Conservation (phyloP, 148 eudicot genomes). For the Cornus suecica region DNA sequence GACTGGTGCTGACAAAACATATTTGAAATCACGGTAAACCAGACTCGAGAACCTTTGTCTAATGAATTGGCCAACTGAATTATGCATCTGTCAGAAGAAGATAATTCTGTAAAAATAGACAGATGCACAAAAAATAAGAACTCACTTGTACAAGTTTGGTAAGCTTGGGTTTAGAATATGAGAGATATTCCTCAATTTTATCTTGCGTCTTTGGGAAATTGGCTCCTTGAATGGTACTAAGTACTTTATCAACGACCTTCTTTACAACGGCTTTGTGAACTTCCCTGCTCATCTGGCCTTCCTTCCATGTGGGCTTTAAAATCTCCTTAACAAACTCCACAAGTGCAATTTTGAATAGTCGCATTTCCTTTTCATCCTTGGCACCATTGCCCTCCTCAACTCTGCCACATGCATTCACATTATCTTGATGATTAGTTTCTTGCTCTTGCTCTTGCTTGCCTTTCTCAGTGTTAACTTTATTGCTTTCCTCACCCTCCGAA, state of each 20-base stretch:
- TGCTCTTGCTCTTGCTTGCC: constrained; percentile 31
- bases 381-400: constrained; percentile 41
- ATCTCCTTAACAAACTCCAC: constrained; percentile 88
- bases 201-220: constrained; percentile 76
- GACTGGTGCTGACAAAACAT: neutral
- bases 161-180: constrained; percentile 67
- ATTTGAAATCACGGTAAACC: neutral
- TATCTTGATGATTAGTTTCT: constrained; percentile 34
- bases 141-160: constrained; percentile 86
- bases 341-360: constrained; percentile 70
- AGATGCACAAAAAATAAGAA: neutral
- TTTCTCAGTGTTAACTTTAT: constrained; percentile 25
- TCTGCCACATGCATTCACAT: constrained; percentile 35
- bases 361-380: constrained; percentile 64
- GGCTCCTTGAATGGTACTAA: constrained; percentile 47
- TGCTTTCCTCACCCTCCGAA: constrained; percentile 27
- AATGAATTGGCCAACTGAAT: constrained; percentile 4
- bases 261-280: constrained; percentile 73
- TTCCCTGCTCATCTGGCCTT: constrained; percentile 77
- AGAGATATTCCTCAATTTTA: constrained; percentile 67
- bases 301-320: constrained; percentile 83
- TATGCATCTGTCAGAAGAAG: neutral
- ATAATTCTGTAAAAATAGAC: neutral
- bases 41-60: neutral
- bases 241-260: constrained; percentile 85